A percentile compares a stretch with the other conserved stretches of the same genome.
Evolutionary conservation across 2,329 filamentous ascomycete species (phyloP).

Genomic region (Cladosporium sp.): DNA sequence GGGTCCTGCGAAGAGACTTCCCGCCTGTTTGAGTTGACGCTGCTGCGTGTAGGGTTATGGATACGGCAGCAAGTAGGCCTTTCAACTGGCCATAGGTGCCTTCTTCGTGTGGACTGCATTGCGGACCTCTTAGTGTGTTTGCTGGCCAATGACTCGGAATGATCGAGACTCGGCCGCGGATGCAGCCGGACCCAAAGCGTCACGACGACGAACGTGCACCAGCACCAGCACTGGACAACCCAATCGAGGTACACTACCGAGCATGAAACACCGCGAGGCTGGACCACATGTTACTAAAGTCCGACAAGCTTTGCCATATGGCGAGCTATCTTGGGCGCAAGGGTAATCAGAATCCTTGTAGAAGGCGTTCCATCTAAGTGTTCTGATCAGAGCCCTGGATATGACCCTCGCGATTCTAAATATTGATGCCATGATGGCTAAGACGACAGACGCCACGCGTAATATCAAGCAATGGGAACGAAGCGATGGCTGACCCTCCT

Average conservation of each 20-base stretch:
- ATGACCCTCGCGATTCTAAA: not conserved
- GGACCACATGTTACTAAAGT: not conserved
- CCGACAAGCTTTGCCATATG: constrained; percentile 3
- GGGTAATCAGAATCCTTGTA: not conserved
- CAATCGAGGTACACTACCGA: constrained; percentile 9
- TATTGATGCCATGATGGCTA: not conserved
- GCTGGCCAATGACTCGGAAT: not conserved
- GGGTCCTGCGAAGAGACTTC: not conserved
- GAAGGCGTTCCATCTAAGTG: not conserved
- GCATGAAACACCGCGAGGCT: not conserved
- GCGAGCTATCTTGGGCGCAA: not conserved
- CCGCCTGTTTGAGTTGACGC: not conserved
- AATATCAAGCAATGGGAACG: not conserved
- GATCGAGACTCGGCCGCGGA: not conserved
- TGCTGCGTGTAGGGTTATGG: not conserved
- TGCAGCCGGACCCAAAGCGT: not conserved
- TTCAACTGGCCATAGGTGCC: no score
- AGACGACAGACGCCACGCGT: not conserved
- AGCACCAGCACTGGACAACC: not conserved
- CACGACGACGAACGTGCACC: not conserved
- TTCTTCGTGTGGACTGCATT: no score
- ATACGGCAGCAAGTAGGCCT: no score
- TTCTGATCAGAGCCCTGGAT: not conserved
- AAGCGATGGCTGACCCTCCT: not conserved
- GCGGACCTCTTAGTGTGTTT: not conserved